These are phyloP conservation scores for Acanthochlamys bracteata DNA, from an alignment of 106 monocot genomes.

Conservation along the genomic window DNA sequence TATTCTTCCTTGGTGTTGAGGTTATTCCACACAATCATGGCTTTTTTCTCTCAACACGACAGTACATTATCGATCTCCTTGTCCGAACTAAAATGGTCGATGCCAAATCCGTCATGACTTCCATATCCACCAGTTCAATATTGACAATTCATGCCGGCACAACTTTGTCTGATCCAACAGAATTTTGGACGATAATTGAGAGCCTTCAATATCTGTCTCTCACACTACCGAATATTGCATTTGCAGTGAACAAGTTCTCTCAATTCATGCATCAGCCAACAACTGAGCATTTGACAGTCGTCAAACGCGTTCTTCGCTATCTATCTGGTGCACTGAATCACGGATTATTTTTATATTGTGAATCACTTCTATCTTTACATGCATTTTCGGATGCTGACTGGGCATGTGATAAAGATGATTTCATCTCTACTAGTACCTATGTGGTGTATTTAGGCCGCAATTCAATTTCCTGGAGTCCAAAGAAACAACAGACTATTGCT, in stretches of 20 bases:
- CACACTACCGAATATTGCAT: background rate
- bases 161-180: no score
- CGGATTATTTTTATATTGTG: background rate
- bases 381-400: background rate
- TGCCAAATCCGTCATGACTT: no score
- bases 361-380: background rate
- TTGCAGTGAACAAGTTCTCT: background rate
- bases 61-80: no score
- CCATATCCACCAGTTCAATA: no score
- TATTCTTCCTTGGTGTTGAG: no score
- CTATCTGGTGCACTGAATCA: background rate
- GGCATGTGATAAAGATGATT: background rate
- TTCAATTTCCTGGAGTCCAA: background rate
- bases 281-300: background rate
- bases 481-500: background rate
- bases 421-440: background rate
- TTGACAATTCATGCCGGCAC: no score
- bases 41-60: no score
- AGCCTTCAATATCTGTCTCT: no score
- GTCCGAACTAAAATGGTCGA: no score
- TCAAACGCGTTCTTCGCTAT: background rate
- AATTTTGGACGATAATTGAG: no score
- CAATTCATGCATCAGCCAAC: background rate
- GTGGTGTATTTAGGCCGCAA: background rate
- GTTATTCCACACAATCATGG: no score